A percentile compares a stretch with the other conserved stretches of the same genome.
Conservation (phyloP, 139 green algal genomes). For the Chlamydomonas sp. region DNA sequence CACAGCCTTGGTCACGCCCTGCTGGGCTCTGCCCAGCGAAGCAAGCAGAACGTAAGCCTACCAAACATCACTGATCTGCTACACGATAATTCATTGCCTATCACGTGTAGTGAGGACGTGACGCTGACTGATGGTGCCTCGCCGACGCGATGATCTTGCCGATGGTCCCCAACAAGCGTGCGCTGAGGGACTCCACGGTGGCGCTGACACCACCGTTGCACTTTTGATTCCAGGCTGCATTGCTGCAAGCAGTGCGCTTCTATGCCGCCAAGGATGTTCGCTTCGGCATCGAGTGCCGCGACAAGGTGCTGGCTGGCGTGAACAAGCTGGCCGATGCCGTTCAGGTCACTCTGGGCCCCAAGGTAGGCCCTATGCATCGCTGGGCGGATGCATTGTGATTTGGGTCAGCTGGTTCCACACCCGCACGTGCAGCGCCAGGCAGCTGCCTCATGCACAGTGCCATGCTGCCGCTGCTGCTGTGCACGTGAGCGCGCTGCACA, state of each 20-base stretch:
- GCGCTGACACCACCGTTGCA: background rate
- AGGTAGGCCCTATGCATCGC: constrained; percentile 67
- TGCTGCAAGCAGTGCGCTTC: constrained; percentile 53
- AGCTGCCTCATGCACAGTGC: too few relatives aligned
- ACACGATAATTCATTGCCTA: background rate
- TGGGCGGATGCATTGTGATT: background rate
- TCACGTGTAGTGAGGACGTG: background rate
- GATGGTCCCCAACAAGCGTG: background rate
- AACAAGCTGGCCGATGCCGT: constrained; percentile 98
- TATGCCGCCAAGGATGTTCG: constrained; percentile 96
- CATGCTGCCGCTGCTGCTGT: too few relatives aligned
- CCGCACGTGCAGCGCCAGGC: background rate
- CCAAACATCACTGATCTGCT: background rate
- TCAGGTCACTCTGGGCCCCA: constrained; percentile 98
- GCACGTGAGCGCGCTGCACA: too few relatives aligned
- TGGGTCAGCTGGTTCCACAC: background rate
- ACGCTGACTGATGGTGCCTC: constrained; percentile 10
- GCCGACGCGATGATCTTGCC: background rate
- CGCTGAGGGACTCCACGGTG: background rate
- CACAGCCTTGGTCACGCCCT: constrained; percentile 28
- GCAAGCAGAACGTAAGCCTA: constrained; percentile 16
- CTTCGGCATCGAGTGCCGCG: constrained; percentile 95
- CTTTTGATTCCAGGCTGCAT: constrained; percentile 15
- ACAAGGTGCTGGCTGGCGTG: constrained; percentile 89
- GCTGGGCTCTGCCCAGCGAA: constrained; percentile 20